Evolutionary conservation across 116 monocot genomes (phyloP), one percentile per base, ranked within the genome.

Genomic region (Posidonia oceanica): DNA sequence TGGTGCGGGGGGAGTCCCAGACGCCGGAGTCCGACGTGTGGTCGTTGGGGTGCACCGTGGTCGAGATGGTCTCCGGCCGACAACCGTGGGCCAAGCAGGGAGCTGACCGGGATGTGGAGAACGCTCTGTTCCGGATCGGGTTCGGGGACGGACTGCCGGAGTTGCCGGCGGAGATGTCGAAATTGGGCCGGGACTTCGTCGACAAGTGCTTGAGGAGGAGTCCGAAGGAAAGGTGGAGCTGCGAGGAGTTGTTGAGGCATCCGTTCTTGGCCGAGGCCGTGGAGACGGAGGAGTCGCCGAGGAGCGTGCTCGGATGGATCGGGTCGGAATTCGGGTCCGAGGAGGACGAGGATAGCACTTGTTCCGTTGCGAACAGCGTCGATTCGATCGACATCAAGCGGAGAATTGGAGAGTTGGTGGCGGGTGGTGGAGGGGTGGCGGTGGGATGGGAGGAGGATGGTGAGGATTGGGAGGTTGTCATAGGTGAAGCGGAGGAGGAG

Each of bases 11-110:
- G 20, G 82, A 79, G 57, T 54, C 53, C 37, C 55, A 65, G 4
- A 66, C 73, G 0, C 52, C 56, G 17, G 61, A 65, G 11, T 61
- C 85, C 2, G 85, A 86, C 12, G 53, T 85, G 3, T 85, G 85
- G 85, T 78, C 85, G 0, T 48, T 85, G 22, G 85, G 85, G 10
- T 85, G 85, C 85, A 81, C 79, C 1, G 71, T 85, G 12, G 67
- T 85, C 53, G 85, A 85, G 73, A 79, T 85, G 79, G 62, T 72
- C 10, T 74, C 79, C 7, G 85, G 82, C 56, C 59, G 48, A 21
- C 52, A 73, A 3, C 85, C 81, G 0, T 85, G 82, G 84, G n/a
- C 17, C 14, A 68, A 69, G 7, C 41, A 44, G 41, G 54, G 76
- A 18, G 36, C 37, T 7, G 40, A 82, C 68, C 69, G 69, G 7